phyloP scores from a whole-genome alignment of 2,329 filamentous ascomycete species.

The Botrytis paeoniae region DNA sequence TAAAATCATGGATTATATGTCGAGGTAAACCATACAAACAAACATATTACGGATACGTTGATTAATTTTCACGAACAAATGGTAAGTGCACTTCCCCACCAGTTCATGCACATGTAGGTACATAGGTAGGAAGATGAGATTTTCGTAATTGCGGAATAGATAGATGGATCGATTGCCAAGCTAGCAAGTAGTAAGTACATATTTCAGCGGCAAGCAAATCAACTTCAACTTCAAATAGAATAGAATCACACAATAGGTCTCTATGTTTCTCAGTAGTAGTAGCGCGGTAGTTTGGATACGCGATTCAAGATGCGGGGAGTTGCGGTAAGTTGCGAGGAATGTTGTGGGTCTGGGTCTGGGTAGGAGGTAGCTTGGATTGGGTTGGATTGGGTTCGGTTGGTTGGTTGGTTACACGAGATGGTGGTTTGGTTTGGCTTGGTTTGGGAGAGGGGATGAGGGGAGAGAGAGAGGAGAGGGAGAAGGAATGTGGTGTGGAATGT shows the following conservation, averaged over 20 bases:
- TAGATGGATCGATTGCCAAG: neutral
- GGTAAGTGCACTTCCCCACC: conserved; percentile 33
- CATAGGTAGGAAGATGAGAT: neutral
- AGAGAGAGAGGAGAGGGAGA: neutral
- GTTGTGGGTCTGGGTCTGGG: neutral
- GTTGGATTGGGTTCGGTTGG: neutral
- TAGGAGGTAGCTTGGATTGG: neutral
- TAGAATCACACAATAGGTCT: neutral
- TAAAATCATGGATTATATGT: conserved; percentile 20
- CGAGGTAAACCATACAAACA: conserved; percentile 29
- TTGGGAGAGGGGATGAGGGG: too few relatives aligned
- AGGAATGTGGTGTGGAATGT: neutral
- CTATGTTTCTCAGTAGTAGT: neutral
- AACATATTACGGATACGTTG: conserved; percentile 26
- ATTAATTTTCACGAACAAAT: conserved; percentile 18
- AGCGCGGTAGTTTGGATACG: neutral
- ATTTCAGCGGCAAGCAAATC: neutral
- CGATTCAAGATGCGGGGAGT: neutral
- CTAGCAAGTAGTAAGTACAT: neutral
- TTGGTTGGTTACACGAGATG: neutral
- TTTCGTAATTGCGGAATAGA: neutral
- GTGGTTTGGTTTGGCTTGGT: neutral
- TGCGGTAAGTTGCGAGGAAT: conserved; percentile 16
- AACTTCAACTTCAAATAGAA: too few relatives aligned
- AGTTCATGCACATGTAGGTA: conserved; percentile 31